A percentile compares a stretch with the other conserved stretches of the same genome.
Evolutionary conservation across 306 rosid species (phyloP).

Genomic region (Arachis hypogaea): DNA sequence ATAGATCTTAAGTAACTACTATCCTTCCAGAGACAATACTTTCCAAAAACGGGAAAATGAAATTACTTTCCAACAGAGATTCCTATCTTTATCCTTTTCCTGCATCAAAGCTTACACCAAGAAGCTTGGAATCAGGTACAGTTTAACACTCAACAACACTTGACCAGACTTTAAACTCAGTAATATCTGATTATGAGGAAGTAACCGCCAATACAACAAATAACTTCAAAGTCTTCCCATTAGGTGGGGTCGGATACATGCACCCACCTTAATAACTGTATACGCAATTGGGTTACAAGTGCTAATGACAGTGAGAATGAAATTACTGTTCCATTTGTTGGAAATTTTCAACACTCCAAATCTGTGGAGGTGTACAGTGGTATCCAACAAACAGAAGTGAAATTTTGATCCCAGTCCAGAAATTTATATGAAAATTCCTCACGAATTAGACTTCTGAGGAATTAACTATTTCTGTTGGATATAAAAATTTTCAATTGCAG

Average conservation of each 20-base stretch:
- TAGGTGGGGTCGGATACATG: too few species aligned
- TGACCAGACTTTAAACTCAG: conserved; percentile 10
- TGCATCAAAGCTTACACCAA: not conserved
- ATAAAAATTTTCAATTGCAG: not conserved
- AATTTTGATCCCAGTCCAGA: not conserved
- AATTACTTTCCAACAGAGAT: conserved; percentile 9
- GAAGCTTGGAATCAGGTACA: not conserved
- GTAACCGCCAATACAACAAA: not conserved
- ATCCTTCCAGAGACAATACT: not conserved
- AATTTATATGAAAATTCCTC: conserved; percentile 7
- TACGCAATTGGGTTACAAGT: not conserved
- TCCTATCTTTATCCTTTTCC: conserved; percentile 11
- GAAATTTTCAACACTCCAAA: conserved; percentile 31
- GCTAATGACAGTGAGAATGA: conserved; percentile 10
- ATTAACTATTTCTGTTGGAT: not conserved
- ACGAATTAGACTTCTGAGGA: conserved; percentile 7
- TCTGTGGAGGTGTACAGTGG: not conserved
- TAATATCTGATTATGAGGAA: conserved; percentile 4
- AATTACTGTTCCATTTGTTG: not conserved
- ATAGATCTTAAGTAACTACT: not conserved
- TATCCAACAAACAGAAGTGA: not conserved
- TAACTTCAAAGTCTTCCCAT: too few species aligned
- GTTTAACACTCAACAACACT: not conserved
- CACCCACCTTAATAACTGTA: not conserved
- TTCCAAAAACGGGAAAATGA: not conserved